Base-by-base conservation (phyloP, 2,329 filamentous ascomycete genomes). In the Nectriaceae sp. region DNA sequence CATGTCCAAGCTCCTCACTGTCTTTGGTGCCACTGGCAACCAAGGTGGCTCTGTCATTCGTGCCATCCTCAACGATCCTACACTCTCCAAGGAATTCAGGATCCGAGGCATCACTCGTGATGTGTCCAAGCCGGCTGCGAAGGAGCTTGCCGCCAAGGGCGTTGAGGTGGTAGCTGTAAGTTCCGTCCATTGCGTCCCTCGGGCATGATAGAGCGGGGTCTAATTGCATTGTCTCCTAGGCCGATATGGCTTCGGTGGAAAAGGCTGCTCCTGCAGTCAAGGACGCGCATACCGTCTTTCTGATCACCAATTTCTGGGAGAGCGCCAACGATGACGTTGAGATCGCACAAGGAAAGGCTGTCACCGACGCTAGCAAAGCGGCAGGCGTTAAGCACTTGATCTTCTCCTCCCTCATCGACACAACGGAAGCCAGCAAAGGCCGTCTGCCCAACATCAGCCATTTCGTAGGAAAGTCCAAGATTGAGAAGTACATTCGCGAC, bases 391-490 rank as follows among this genome's bases (percentile, higher is more conserved):
- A 75, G 56, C 74, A 77, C 49, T 63, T 76, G 38, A 66, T 79
- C 52, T 78, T 72, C 64, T 76, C 73, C 6, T 74, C 74, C 6
- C 66, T 77, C 31, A 61, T 72, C 31, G 57, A 75, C 50, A 62
- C 70, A 21, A 69, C 64, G 2, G 59, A 74, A 31, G 57, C 62
- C 3, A 68, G 70, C 35, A 63, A 65, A 1, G 75, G 75, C 3
- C 61, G 56, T 1, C 61, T 76, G 2, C 35, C 61, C 3, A 55
- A 70, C 16, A 72, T 78, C 5, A 51, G 65, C 40, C 75, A 79
- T 48, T 85, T 85, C 50, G 82, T 85, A 55, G 68, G 66, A 49
- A 85, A 85, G 61, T 77, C 79, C 21, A 65, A 76, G 24, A 73
- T 80, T 11, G 80, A 84, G 54, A 50, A 70, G n/a, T 83, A 85